Percentiles rank a stretch among this genome's conserved stretches.
These are phyloP conservation scores for Davidsoniella neocaledoniae DNA, from an alignment of 2,329 filamentous ascomycete species.

Conservation along the genomic window DNA sequence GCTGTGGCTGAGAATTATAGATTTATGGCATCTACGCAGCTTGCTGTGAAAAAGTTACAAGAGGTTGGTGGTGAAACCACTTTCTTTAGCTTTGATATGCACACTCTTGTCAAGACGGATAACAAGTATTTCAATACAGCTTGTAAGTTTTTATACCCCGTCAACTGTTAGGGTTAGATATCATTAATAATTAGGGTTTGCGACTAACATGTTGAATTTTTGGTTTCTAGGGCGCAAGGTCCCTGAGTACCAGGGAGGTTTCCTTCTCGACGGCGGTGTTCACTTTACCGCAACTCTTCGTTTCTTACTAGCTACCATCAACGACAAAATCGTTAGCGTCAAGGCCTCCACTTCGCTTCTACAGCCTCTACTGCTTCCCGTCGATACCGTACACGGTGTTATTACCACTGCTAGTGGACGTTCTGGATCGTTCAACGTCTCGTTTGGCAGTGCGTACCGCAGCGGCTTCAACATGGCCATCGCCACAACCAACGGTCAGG, in stretches of 20 bases:
- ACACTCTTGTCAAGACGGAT: constrained; percentile 25
- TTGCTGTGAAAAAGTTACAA: constrained; percentile 21
- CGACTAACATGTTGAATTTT: constrained; percentile 6
- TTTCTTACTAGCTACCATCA: constrained; percentile 32
- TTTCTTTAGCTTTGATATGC: constrained; percentile 25
- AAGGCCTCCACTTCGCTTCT: constrained; percentile 38
- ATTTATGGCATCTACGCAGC: constrained; percentile 38
- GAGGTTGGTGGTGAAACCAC: constrained; percentile 15
- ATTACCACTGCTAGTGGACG: constrained; percentile 36
- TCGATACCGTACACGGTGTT: constrained; percentile 49
- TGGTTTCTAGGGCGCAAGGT: constrained; percentile 39
- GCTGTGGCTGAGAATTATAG: constrained; percentile 59
- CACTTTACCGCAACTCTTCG: constrained; percentile 51
- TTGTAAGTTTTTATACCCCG: constrained; percentile 18
- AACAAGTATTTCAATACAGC: constrained; percentile 33
- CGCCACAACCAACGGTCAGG: constrained; percentile 39
- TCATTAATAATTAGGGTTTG: not conserved
- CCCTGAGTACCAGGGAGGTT: constrained; percentile 58
- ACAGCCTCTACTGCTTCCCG: constrained; percentile 40
- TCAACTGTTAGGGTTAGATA: not conserved
- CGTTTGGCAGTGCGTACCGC: constrained; percentile 36
- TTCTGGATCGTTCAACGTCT: constrained; percentile 39
- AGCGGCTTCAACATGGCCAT: constrained; percentile 36
- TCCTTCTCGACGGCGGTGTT: constrained; percentile 59
- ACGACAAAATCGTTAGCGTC: constrained; percentile 28